Conservation (phyloP, 345 rosid genomes). For the Aquilaria sinensis region DNA sequence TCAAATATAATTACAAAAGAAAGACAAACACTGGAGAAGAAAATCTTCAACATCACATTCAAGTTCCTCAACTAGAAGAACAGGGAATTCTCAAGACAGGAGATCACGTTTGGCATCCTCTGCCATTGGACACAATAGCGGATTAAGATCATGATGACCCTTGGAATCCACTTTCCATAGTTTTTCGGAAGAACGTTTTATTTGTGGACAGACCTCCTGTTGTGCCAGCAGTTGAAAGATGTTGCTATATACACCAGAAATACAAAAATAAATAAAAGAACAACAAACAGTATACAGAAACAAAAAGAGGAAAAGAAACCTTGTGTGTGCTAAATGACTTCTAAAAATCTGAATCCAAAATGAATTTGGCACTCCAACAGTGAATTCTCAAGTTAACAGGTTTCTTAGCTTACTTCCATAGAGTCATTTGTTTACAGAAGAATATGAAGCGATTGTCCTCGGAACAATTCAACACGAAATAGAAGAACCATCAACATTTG, state of each 20-base stretch:
- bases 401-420: no score
- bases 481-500: no score
- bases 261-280: neutral
- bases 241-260: conserved; percentile 36
- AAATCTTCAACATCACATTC: neutral
- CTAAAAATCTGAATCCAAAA: no score
- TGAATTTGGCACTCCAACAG: no score
- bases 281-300: neutral
- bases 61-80: neutral
- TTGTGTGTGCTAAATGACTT: no score
- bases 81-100: conserved; percentile 53
- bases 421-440: no score
- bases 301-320: no score
- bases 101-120: conserved; percentile 56
- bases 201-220: conserved; percentile 63
- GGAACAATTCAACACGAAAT: no score
- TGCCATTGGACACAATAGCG: conserved; percentile 23
- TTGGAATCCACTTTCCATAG: conserved; percentile 50
- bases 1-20: neutral
- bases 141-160: conserved; percentile 22
- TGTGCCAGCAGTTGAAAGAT: conserved; percentile 49
- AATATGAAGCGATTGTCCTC: no score
- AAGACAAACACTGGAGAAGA: neutral
- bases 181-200: conserved; percentile 49
- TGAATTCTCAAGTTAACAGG: no score